A percentile compares a stretch with the other conserved stretches of the same genome.
These are phyloP conservation scores for Calvatia gigantea DNA, from an alignment of 768 basidiomycete species.

Conservation along the genomic window DNA sequence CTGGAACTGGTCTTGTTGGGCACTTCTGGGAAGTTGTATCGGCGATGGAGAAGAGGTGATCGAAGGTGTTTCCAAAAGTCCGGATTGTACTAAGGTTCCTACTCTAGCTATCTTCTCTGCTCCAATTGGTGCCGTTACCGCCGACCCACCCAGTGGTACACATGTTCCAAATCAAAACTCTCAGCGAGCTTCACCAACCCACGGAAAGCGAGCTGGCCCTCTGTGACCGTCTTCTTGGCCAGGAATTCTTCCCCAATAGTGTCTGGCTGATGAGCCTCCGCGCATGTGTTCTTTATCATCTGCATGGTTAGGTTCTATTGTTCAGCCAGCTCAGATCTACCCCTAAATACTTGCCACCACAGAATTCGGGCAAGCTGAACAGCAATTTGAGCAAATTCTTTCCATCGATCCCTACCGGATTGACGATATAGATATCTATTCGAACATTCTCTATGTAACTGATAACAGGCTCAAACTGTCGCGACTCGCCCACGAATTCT, in stretches of 20 bases:
- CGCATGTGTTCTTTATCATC: conserved; percentile 85
- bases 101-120: conserved; percentile 42
- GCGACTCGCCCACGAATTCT: conserved; percentile 87
- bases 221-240: conserved; percentile 72
- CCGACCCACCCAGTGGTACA: conserved; percentile 48
- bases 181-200: conserved; percentile 87
- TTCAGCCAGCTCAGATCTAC: conserved; percentile 6
- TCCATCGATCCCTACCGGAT: conserved; percentile 81
- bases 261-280: conserved; percentile 84
- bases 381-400: conserved; percentile 82
- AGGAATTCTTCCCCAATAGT: conserved; percentile 75
- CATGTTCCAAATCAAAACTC: conserved; percentile 81
- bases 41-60: conserved; percentile 82
- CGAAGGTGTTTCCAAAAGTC: background rate
- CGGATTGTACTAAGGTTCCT: conserved; percentile 16
- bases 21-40: conserved; percentile 73
- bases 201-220: conserved; percentile 80
- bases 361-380: conserved; percentile 89
- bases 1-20: conserved; percentile 97
- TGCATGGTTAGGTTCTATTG: conserved; percentile 64
- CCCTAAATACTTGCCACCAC: conserved; percentile 7
- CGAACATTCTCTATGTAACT: conserved; percentile 95
- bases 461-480: conserved; percentile 87
- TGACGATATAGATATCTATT: conserved; percentile 94
- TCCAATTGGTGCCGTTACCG: conserved; percentile 45